Conservation (phyloP, 1,139 yeast species). For the Casaregolazyma lundiana region DNA sequence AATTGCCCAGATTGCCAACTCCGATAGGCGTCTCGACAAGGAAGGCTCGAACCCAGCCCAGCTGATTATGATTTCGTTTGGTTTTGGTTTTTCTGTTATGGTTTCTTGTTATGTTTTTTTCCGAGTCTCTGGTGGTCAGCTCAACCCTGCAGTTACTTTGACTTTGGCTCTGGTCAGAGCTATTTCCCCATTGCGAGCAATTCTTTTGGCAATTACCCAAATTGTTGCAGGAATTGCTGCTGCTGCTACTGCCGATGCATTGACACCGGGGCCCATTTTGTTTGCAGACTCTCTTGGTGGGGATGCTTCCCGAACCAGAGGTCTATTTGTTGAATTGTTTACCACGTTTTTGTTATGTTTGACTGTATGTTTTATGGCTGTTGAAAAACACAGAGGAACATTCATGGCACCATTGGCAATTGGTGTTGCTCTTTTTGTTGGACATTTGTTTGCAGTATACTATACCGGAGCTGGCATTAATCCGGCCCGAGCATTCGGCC, state of each 20-base stretch:
- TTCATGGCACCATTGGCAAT: constrained; percentile 79
- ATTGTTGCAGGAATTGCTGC: constrained; percentile 87
- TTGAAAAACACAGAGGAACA: constrained; percentile 74
- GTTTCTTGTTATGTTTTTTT: constrained; percentile 68
- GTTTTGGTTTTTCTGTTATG: constrained; percentile 85
- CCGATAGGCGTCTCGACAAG: constrained; percentile 16
- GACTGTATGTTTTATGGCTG: constrained; percentile 79
- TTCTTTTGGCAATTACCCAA: constrained; percentile 62
- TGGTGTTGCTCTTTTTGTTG: constrained; percentile 77
- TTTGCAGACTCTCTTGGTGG: constrained; percentile 73
- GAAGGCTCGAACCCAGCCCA: constrained; percentile 59
- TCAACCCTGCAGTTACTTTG: constrained; percentile 85
- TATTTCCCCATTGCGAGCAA: constrained; percentile 67
- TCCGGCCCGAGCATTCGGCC: constrained; percentile 90
- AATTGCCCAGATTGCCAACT: constrained; percentile 82
- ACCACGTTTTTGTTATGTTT: constrained; percentile 70
- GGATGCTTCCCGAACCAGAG: constrained; percentile 69
- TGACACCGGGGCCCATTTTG: constrained; percentile 77
- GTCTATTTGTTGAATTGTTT: constrained; percentile 77
- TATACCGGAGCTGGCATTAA: constrained; percentile 90
- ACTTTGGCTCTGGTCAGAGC: constrained; percentile 68
- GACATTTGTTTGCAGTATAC: constrained; percentile 76
- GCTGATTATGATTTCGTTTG: constrained; percentile 75
- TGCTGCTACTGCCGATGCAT: constrained; percentile 82
- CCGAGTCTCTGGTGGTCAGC: constrained; percentile 84